phyloP scores from a whole-genome alignment of 305 asterid genomes.

The Lippia alba region DNA sequence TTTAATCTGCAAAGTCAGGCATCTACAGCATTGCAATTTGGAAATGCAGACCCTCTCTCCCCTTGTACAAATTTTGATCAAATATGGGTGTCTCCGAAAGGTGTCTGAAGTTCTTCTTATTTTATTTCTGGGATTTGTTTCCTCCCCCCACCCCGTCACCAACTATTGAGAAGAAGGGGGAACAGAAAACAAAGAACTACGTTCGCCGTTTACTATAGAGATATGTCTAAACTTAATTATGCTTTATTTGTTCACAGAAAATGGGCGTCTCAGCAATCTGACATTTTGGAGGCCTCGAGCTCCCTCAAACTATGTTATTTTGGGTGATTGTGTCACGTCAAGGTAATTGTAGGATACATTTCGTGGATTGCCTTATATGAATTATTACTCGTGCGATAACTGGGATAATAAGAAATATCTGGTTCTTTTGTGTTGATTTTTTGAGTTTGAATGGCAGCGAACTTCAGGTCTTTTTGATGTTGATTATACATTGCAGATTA shows the following conservation, averaged over 20 bases:
- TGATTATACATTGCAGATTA: no score
- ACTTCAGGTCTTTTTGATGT: no score
- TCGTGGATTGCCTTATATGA: no score
- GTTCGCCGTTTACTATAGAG: slow-evolving; percentile 23
- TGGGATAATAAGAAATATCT: no score
- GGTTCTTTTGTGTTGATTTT: no score
- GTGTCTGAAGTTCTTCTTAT: slow-evolving; percentile 42
- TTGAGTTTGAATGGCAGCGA: no score
- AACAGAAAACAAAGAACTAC: background rate
- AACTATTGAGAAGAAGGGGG: slow-evolving; percentile 13
- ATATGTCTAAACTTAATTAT: slow-evolving; percentile 28
- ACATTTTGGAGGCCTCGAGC: slow-evolving; percentile 99
- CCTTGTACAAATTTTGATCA: slow-evolving; percentile 91
- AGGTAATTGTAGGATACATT: slow-evolving; percentile 52
- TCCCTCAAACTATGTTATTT: slow-evolving; percentile 89
- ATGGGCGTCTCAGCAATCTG: slow-evolving; percentile 77
- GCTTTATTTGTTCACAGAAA: slow-evolving; percentile 58
- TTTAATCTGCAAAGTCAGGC: slow-evolving; percentile 94
- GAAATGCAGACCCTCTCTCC: slow-evolving; percentile 85
- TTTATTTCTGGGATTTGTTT: slow-evolving; percentile 27
- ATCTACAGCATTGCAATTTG: slow-evolving; percentile 83
- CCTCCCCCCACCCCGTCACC: slow-evolving; percentile 12
- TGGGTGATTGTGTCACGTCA: slow-evolving; percentile 98
- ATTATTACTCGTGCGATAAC: no score
- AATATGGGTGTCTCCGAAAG: slow-evolving; percentile 95